Evolutionary conservation across 2,329 filamentous ascomycete genomes (phyloP), one percentile per base, ranked within the genome.

Genomic region (Aspergillus sp.): DNA sequence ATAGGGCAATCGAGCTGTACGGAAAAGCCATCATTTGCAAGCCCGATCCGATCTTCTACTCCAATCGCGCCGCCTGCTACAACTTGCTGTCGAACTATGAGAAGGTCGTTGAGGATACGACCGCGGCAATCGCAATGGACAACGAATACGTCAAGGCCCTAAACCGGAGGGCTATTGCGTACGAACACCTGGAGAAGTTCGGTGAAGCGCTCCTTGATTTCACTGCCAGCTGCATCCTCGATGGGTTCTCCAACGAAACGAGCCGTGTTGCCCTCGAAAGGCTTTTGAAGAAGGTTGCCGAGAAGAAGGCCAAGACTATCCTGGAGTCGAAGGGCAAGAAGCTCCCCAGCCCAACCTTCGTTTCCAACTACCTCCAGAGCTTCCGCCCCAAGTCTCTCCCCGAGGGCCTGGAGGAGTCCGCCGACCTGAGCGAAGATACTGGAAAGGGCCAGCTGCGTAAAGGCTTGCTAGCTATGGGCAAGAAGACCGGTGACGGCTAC

Each of bases 191-290:
- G 27, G 80, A 80, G 51, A 82, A 81, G 64, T 94, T 82, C 69
- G 91, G 86, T 60, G 89, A 96, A 58, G 89, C 91, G 28, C 79
- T 98, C 6, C 75, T 98, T 43, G 91, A 98, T 66, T 96, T 93
- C 67, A 98, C 91, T 6, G 91, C 91, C 37, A 95, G 89, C 66
- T 98, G 91, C 68, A 98, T 98, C 61, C 94, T 98, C 58, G 91
- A 98, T 59, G 83, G 83, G 42, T 98, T 98, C 73, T 82, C 84
- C 66, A 96, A 91, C 61, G 83, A 94, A 52, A 71, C 74, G 40
- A 93, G 84, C 54, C 86, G 89, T 15, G 78, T 88, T 60, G 80
- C 86, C 27, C 88, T 98, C 7, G 91, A 98, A 69, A 73, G 89
- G 41, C 68, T 98, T 42, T 72, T 98, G 42, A 96, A 96, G 73